phyloP scores from a whole-genome alignment of 495 filamentous ascomycete species.

The Penicillium longicatenatum region DNA sequence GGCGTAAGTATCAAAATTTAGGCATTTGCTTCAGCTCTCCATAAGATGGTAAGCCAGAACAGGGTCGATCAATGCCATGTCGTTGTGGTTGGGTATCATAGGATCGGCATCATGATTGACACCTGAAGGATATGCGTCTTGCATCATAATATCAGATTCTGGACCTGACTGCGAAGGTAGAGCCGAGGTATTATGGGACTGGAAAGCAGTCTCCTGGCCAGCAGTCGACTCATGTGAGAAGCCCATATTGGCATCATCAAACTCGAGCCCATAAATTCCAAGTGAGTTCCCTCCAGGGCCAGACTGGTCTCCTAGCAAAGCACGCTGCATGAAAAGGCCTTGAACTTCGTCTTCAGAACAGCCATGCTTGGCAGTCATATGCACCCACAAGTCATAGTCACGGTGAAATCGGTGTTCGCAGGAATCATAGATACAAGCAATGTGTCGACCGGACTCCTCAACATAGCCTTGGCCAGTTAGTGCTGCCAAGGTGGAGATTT shows the following conservation, averaged over 20 bases:
- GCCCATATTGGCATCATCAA: slow-evolving; percentile 25
- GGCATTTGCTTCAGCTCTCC: slow-evolving; percentile 11
- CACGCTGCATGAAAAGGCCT: slow-evolving; percentile 46
- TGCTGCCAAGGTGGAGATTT: slow-evolving; percentile 40
- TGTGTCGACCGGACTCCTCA: slow-evolving; percentile 52
- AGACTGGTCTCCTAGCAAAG: slow-evolving; percentile 35
- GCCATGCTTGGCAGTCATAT: slow-evolving; percentile 59
- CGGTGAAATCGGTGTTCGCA: slow-evolving; percentile 66
- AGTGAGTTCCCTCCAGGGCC: slow-evolving; percentile 34
- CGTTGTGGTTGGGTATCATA: slow-evolving; percentile 36
- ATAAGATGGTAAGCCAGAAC: slow-evolving; percentile 36
- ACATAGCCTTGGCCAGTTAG: slow-evolving; percentile 64
- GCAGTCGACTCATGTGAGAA: neutral
- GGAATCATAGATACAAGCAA: slow-evolving; percentile 53
- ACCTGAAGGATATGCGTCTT: slow-evolving; percentile 15
- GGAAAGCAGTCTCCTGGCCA: slow-evolving; percentile 1
- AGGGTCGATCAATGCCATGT: slow-evolving; percentile 41
- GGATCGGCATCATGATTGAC: slow-evolving; percentile 19
- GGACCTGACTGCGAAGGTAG: slow-evolving; percentile 4
- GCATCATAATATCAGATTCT: slow-evolving; percentile 34
- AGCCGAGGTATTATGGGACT: slow-evolving; percentile 13
- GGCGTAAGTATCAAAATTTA: neutral
- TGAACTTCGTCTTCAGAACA: slow-evolving; percentile 53
- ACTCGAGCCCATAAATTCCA: slow-evolving; percentile 49
- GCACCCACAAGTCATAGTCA: slow-evolving; percentile 66